Base-by-base conservation (phyloP, 2,329 filamentous ascomycete species). In the Aspergillus fumigatiaffinis region DNA sequence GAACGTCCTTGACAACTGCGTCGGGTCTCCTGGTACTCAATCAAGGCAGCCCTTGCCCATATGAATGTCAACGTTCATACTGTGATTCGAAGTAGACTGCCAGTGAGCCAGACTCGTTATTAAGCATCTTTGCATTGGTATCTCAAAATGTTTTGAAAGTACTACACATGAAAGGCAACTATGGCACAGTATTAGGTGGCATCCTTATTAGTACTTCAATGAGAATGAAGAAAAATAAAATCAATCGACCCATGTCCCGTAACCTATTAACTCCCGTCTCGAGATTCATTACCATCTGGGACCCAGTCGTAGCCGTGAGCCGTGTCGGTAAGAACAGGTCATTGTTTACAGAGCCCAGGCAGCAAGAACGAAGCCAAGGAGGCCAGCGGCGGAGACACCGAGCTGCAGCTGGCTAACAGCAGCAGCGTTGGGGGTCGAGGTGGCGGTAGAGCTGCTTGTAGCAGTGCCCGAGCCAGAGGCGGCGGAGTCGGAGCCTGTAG, bases 291-390 rank as follows among this genome's bases (percentile, higher is more conserved):
- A 47, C 44, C 12, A 12, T 14, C 12, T 12, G 44, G 44, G 21
- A 46, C 21, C 10, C 23, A 14, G 12, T 12, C 32, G 32, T 17
- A 38, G 32, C 14, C 32, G 17, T 6, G 32, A 17, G 32, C 5
- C 14, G 32, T 17, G 5, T 38, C 32, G 17, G 32, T 17, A 38
- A 38, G 32, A 17, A 7, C 2, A 38, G 5, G 14, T 7, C 14
- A 17, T 25, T 23, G 12, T 55, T 71, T 68, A 77, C 62, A 76
- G 68, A 63, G 70, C 72, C 55, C 73, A 71, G 48, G 71, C 70
- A 55, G 72, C 74, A 51, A 73, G 54, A 14, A 73, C 59, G 49
- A 75, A 62, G 38, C 73, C 73, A 17, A 74, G 48, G 25, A 75
- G 54, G 46, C 72, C 70, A 44, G 67, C 72, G 25, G 70, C 65